These are phyloP conservation scores for Trichoderma sp. DNA, from an alignment of 2,329 filamentous ascomycete genomes.

Conservation along the genomic window DNA sequence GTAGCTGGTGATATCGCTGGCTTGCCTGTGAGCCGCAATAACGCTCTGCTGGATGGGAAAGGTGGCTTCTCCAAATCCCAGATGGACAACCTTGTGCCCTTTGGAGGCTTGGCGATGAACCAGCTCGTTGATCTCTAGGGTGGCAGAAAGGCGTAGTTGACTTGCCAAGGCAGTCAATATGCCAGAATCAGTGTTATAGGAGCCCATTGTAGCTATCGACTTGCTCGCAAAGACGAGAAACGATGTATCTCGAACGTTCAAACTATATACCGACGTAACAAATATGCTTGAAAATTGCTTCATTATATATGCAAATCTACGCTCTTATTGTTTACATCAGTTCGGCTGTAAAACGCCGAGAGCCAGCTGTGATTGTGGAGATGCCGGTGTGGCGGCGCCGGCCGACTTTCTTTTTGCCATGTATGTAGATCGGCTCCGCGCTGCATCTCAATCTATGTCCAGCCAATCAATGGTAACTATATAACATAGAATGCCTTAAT, in stretches of 20 bases:
- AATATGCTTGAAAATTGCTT: not conserved
- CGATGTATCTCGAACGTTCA: not conserved
- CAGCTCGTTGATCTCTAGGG: not conserved
- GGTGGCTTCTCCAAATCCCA: not conserved
- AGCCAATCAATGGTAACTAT: not conserved
- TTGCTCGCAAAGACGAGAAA: not conserved
- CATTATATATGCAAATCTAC: not conserved
- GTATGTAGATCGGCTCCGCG: not conserved
- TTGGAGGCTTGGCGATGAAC: not conserved
- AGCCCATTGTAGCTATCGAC: not conserved
- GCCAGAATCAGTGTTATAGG: not conserved
- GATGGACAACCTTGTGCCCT: not conserved
- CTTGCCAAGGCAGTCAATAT: not conserved
- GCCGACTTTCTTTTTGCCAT: not conserved
- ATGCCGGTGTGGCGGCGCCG: not conserved
- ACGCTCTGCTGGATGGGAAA: not conserved
- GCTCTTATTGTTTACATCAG: not conserved
- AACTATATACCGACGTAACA: not conserved
- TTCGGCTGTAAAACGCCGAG: not conserved
- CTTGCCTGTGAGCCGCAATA: not conserved
- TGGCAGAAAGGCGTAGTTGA: not conserved
- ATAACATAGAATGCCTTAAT: not conserved
- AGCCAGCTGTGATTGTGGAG: not conserved
- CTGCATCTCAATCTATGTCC: not conserved
- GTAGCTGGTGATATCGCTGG: not conserved